These are phyloP conservation scores for Cardamine chenopodiifolia DNA, from an alignment of 345 rosid species.

Conservation along the genomic window DNA sequence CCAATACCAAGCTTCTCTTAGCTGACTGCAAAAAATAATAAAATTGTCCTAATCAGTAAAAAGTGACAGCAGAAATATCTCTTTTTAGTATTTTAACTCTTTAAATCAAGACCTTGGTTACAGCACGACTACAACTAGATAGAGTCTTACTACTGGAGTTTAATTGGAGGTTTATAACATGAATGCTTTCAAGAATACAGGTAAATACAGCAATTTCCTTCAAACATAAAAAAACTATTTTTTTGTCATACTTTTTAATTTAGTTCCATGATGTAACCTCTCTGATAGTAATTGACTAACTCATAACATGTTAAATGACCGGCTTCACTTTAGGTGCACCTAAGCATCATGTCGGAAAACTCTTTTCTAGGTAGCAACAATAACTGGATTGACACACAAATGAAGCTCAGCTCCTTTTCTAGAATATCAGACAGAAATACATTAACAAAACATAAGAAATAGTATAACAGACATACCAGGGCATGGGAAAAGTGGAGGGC, in stretches of 20 bases:
- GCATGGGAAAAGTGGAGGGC: slow-evolving; percentile 91
- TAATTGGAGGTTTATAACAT: slow-evolving; percentile 8
- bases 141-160: slow-evolving; percentile 3
- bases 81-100: slow-evolving; percentile 3
- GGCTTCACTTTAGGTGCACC: background rate
- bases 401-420: background rate
- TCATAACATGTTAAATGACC: slow-evolving; percentile 25
- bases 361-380: slow-evolving; percentile 9
- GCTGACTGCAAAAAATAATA: slow-evolving; percentile 64
- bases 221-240: background rate
- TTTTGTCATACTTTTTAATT: background rate
- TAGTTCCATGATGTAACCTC: slow-evolving; percentile 20
- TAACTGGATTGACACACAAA: slow-evolving; percentile 8
- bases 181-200: slow-evolving; percentile 21
- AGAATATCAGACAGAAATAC: background rate
- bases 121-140: slow-evolving; percentile 17
- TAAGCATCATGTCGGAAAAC: background rate
- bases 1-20: slow-evolving; percentile 84
- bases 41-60: slow-evolving; percentile 24
- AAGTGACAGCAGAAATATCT: slow-evolving; percentile 17
- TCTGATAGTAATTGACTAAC: slow-evolving; percentile 12
- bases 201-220: background rate
- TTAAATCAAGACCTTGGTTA: slow-evolving; percentile 17
- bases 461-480: slow-evolving; percentile 58
- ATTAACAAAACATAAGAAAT: background rate